Evolutionary conservation across 208 protist species (phyloP).

Genomic region (Willaertia magna): DNA sequence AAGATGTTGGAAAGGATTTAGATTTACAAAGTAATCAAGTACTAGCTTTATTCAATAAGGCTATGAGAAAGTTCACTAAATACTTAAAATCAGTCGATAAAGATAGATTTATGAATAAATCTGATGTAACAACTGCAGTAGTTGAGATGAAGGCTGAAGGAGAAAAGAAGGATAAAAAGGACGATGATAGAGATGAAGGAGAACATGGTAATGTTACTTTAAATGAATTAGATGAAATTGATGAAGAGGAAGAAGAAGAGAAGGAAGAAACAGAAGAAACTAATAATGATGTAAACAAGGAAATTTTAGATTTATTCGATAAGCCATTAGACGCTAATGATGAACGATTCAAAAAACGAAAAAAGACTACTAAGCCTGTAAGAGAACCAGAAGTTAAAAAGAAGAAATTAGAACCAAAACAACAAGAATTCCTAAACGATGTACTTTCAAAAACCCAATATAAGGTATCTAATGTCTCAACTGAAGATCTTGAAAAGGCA

Average conservation of each 20-base stretch:
- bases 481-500: not conserved
- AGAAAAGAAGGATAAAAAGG: not conserved
- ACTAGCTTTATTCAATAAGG: constrained; percentile 15
- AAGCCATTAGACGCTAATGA: not conserved
- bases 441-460: not conserved
- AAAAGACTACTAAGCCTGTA: not conserved
- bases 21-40: constrained; percentile 13
- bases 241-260: not conserved
- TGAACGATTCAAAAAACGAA: not conserved
- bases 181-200: not conserved
- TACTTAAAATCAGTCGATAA: not conserved
- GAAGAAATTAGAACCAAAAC: not conserved
- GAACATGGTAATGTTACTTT: not conserved
- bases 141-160: not conserved
- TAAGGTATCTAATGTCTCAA: not conserved
- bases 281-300: too few relatives aligned
- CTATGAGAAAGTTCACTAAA: not conserved
- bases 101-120: not conserved
- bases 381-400: not conserved
- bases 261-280: not conserved
- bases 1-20: constrained; percentile 15
- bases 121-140: not conserved
- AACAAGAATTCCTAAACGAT: not conserved
- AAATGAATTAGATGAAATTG: not conserved
- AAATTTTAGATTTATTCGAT: not conserved